Conservation (phyloP, 106 monocot species). For the Dendrobium officinale region DNA sequence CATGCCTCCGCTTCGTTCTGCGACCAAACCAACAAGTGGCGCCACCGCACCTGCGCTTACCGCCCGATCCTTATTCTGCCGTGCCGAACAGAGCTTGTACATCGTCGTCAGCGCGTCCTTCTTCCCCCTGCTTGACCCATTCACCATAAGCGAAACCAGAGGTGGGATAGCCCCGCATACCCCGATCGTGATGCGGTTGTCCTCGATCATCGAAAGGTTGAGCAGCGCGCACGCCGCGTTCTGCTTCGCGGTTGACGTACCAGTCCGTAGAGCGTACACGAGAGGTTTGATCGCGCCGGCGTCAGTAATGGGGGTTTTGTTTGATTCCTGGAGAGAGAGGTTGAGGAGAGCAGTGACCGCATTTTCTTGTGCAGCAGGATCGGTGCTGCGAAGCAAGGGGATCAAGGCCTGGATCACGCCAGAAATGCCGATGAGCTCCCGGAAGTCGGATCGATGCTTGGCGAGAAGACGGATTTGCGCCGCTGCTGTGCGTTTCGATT, state of each 20-base stretch:
- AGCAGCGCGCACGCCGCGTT: constrained; percentile 70
- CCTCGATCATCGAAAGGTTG: constrained; percentile 54
- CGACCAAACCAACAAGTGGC: constrained; percentile 38
- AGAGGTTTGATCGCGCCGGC: constrained; percentile 62
- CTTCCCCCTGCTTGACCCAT: constrained; percentile 49
- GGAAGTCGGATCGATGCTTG: constrained; percentile 53
- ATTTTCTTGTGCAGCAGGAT: constrained; percentile 54
- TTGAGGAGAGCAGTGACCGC: constrained; percentile 72
- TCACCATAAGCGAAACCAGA: constrained; percentile 41
- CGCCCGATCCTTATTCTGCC: constrained; percentile 60
- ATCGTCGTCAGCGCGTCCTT: constrained; percentile 72
- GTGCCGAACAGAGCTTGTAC: constrained; percentile 40
- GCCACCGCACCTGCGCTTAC: constrained; percentile 49
- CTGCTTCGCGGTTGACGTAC: constrained; percentile 50
- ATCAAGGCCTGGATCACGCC: constrained; percentile 52
- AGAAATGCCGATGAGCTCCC: constrained; percentile 35
- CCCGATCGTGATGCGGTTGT: constrained; percentile 45
- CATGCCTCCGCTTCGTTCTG: constrained; percentile 29
- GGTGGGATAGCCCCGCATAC: constrained; percentile 55
- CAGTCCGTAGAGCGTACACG: constrained; percentile 47
- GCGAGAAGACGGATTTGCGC: constrained; percentile 41
- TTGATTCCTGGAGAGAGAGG: constrained; percentile 53
- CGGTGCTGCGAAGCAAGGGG: constrained; percentile 31
- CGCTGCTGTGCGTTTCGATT: constrained; percentile 34
- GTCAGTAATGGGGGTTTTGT: constrained; percentile 40